Base-by-base conservation (phyloP, 2,329 filamentous ascomycete genomes). In the Dactylonectria estremocensis region DNA sequence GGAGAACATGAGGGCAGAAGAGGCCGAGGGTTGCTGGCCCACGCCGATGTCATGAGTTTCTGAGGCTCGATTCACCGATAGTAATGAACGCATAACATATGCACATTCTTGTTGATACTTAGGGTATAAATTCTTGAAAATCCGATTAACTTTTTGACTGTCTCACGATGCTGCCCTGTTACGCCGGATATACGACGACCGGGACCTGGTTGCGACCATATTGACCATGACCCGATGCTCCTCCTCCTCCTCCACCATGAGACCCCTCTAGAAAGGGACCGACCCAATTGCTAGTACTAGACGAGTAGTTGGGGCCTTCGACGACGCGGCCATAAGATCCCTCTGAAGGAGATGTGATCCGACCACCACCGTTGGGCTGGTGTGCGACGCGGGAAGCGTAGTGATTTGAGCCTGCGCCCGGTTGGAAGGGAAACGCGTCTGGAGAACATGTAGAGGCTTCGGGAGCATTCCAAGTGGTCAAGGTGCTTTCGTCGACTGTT, bases 1-100 rank as follows among this genome's bases (percentile, higher is more conserved):
- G n/a, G n/a, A 68, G 10, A 66, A 65, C 46, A 28, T 33, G 40
- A 46, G 35, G 3, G 8, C 45, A 53, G 49, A 49, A 22, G 40
- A n/a, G n/a, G 40, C 16, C n/a, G 40, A 2, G 16, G 40, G 40
- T n/a, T n/a, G 14, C 8, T 43, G 40, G 40, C 40, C 40, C 16
- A 43, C 16, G 14, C 40, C 40, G 1, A 43, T 43, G 14, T n/a
- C 14, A n/a, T 43, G 40, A 43, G 40, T n/a, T 40, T 43, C 14
- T 8, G 35, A 14, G 37, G 40, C n/a, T 43, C 24, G 24, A 28
- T 28, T 28, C 24, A 28, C 24, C 7, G 7, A 28, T 28, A 28
- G 4, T 28, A 28, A 28, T 28, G 7, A 28, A 28, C 7, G 7
- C 7, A 28, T 4, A 28, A 28, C 4, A 28, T 7, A n/a, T n/a